Percentiles rank a stretch among this genome's conserved stretches.
Evolutionary conservation across 371 early-diverging fungal genomes (phyloP).

Genomic region (Batrachochytrium dendrobatidis): DNA sequence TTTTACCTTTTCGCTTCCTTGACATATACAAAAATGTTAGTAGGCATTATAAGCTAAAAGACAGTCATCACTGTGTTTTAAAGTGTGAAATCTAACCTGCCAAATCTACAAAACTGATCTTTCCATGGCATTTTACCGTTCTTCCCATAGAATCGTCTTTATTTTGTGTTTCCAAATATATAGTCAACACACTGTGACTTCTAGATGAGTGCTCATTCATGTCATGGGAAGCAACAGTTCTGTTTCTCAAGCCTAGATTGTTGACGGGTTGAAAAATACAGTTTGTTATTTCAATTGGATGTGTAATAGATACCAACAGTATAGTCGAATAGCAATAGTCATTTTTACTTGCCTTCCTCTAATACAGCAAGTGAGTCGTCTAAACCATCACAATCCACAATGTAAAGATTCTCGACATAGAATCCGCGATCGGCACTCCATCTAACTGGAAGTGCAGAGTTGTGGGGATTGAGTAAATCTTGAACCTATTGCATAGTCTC

Average conservation of each 20-base stretch:
- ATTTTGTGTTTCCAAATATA: conserved; percentile 28
- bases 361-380: conserved; percentile 45
- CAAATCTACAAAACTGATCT: conserved; percentile 98
- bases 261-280: background rate
- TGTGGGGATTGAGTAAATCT: conserved; percentile 39
- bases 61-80: conserved; percentile 23
- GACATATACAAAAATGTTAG: conserved; percentile 13
- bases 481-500: conserved; percentile 29
- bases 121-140: conserved; percentile 44
- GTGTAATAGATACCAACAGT: background rate
- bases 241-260: conserved; percentile 29
- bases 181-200: conserved; percentile 67
- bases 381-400: conserved; percentile 36
- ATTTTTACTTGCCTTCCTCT: conserved; percentile 37
- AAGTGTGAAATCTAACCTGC: conserved; percentile 67
- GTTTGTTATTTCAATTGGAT: background rate
- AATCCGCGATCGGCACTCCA: conserved; percentile 37
- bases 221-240: conserved; percentile 88
- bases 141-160: conserved; percentile 16
- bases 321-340: background rate
- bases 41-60: conserved; percentile 38
- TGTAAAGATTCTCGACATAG: conserved; percentile 43
- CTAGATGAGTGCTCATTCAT: conserved; percentile 94
- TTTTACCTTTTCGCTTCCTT: conserved; percentile 61
- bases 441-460: conserved; percentile 32